Conservation (phyloP, 208 protist species). For the Vickermania ingenoplastis region DNA sequence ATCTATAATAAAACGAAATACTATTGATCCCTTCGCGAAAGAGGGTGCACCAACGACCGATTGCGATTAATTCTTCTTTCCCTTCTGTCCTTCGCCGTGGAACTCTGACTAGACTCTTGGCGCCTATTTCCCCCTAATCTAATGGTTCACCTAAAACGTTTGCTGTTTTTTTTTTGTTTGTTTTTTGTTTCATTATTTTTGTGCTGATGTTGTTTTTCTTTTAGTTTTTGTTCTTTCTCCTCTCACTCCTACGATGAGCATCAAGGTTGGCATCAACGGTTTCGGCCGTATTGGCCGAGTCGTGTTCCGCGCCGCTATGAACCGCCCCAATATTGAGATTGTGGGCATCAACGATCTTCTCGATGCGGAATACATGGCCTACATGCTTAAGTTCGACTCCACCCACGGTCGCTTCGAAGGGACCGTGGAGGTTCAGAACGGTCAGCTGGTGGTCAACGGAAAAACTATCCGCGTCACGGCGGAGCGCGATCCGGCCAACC, state of each 20-base stretch:
- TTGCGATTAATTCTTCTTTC: too few relatives aligned
- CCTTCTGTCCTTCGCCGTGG: too few relatives aligned
- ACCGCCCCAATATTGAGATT: slow-evolving; percentile 57
- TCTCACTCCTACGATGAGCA: slow-evolving; percentile 11
- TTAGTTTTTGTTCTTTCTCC: background rate
- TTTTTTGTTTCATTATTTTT: slow-evolving; percentile 1
- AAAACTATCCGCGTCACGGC: slow-evolving; percentile 37
- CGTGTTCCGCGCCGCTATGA: slow-evolving; percentile 75
- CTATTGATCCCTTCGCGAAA: too few relatives aligned
- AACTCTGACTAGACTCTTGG: too few relatives aligned
- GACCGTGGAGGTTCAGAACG: slow-evolving; percentile 17
- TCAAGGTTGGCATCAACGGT: slow-evolving; percentile 91
- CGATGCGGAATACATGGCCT: slow-evolving; percentile 90
- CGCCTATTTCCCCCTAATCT: too few relatives aligned
- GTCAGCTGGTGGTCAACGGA: slow-evolving; percentile 31
- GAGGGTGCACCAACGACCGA: too few relatives aligned
- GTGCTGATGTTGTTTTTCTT: background rate
- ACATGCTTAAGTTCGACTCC: slow-evolving; percentile 93
- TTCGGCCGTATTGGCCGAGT: slow-evolving; percentile 95
- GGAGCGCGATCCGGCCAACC: slow-evolving; percentile 74
- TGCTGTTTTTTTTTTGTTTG: background rate
- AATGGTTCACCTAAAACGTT: background rate
- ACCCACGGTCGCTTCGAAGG: slow-evolving; percentile 88
- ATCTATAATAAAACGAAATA: slow-evolving; percentile 1
- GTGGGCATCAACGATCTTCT: slow-evolving; percentile 95